Evolutionary conservation across 1,284 basidiomycete genomes (phyloP), one percentile per base, ranked within the genome.

Genomic region (Pseudozyma hubeiensis): DNA sequence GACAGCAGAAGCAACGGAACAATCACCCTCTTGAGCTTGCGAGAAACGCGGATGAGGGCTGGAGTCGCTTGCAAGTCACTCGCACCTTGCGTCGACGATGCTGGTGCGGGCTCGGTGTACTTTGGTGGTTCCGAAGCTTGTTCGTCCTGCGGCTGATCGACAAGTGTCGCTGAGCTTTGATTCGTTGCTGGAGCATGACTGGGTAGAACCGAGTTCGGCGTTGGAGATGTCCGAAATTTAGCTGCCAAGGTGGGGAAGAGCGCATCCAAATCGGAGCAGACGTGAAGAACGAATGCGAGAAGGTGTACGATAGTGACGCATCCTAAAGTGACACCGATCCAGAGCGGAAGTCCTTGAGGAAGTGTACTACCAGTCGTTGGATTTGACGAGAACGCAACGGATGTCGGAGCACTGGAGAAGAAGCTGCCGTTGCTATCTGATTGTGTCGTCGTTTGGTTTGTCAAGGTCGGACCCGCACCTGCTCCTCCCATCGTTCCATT

Each of bases 1-100:
- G 66, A 51, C 7, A 58, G 10, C 0, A 69, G 39, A 44, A 69
- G 40, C 40, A 69, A 7, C 13, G 60, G 60, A 5, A 64, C 53
- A 1, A 60, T 14, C 13, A 59, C 5, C 24, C 49, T 43, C 31
- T 69, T 69, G 4, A 48, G 33, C n/a, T 53, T 54, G 6, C 66
- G 55, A 30, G 56, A 47, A 7, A 51, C 34, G 0, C 66, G 35
- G 1, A 63, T 34, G 9, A 59, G 13, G 2, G 43, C 40, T 6
- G 48, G 50, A n/a, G 50, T 24, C 24, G 24, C 24, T 24, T 24
- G 24, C 24, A 24, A 53, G 10, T 54, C 29, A 1, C 13, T 29
- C 47, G 30, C 2, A 41, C 40, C 7, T 7, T 7, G n/a, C 39
- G 31, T 33, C 7, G 11, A 19, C 3, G 7, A 14, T 13, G 16